These are phyloP conservation scores for Keqinozyma sinolaborantium DNA, from an alignment of 1,139 yeast species.

Conservation along the genomic window DNA sequence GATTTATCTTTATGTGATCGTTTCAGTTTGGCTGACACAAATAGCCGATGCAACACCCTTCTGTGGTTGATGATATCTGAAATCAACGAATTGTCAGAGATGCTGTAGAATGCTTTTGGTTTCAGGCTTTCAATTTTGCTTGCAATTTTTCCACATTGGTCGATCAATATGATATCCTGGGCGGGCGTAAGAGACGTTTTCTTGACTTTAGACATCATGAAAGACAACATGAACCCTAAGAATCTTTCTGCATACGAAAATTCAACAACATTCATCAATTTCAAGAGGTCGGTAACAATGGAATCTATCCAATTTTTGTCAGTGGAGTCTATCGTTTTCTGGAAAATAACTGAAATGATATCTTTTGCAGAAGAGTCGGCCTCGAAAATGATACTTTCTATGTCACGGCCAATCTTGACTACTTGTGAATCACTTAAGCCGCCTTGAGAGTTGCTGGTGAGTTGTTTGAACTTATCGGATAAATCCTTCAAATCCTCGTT, in stretches of 20 bases:
- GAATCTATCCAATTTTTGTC: not conserved
- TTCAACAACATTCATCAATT: not conserved
- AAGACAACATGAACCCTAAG: not conserved
- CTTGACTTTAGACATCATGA: not conserved
- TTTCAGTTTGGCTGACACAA: too few relatives aligned
- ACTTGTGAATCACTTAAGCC: too few relatives aligned
- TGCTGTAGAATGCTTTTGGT: not conserved
- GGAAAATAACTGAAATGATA: too few relatives aligned
- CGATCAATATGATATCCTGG: not conserved
- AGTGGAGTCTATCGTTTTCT: not conserved
- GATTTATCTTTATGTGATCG: too few relatives aligned
- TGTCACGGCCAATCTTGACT: not conserved
- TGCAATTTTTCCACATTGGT: not conserved
- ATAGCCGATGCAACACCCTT: not conserved
- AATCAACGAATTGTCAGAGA: not conserved
- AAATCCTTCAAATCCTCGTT: not conserved
- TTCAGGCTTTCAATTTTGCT: not conserved
- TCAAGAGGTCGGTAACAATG: not conserved
- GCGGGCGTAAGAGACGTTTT: not conserved
- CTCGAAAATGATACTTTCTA: not conserved
- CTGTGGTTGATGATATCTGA: slow-evolving; percentile 1
- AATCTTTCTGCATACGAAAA: not conserved
- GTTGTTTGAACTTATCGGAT: not conserved
- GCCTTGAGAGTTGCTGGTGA: not conserved
- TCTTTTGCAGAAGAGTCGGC: not conserved